These are phyloP conservation scores for Xylariaceae sp. DNA, from an alignment of 2,329 filamentous ascomycete species.

Conservation along the genomic window DNA sequence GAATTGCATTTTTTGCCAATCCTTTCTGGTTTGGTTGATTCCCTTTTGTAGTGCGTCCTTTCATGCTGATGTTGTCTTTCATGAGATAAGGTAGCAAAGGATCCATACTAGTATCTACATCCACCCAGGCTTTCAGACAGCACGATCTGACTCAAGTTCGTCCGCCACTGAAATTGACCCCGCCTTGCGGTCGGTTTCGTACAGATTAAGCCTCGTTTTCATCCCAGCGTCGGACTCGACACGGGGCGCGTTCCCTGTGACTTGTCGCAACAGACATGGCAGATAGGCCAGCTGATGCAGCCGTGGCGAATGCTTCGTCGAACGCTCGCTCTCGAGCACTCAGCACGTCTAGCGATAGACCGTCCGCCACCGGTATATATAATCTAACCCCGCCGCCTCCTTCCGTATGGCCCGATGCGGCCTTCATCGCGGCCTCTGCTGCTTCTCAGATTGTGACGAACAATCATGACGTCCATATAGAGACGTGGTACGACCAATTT, in stretches of 20 bases:
- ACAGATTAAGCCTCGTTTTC: conserved; percentile 17
- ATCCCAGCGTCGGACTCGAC: conserved; percentile 22
- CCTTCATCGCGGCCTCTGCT: conserved; percentile 81
- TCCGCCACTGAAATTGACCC: conserved; percentile 4
- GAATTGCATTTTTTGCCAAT: conserved; percentile 18
- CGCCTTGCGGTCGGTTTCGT: conserved; percentile 20
- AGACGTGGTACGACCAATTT: conserved; percentile 63
- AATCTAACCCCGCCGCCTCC: conserved; percentile 61
- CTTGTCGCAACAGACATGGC: conserved; percentile 20
- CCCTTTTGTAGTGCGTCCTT: conserved; percentile 8
- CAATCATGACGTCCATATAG: conserved; percentile 70
- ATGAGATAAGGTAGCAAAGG: conserved; percentile 15
- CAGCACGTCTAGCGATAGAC: conserved; percentile 66
- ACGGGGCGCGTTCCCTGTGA: conserved; percentile 25
- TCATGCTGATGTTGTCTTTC: conserved; percentile 16
- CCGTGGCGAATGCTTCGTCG: conserved; percentile 25
- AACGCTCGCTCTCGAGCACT: conserved; percentile 44
- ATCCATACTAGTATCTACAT: conserved; percentile 17
- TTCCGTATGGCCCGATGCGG: conserved; percentile 67
- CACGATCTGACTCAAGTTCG: conserved; percentile 12
- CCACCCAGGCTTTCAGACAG: conserved; percentile 14
- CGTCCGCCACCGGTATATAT: conserved; percentile 50
- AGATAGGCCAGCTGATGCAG: conserved; percentile 24
- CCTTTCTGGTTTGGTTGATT: conserved; percentile 16
- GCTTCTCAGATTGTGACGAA: conserved; percentile 89